Evolutionary conservation across 2,329 filamentous ascomycete species (phyloP).

Genomic region (Calonectria naviculata): DNA sequence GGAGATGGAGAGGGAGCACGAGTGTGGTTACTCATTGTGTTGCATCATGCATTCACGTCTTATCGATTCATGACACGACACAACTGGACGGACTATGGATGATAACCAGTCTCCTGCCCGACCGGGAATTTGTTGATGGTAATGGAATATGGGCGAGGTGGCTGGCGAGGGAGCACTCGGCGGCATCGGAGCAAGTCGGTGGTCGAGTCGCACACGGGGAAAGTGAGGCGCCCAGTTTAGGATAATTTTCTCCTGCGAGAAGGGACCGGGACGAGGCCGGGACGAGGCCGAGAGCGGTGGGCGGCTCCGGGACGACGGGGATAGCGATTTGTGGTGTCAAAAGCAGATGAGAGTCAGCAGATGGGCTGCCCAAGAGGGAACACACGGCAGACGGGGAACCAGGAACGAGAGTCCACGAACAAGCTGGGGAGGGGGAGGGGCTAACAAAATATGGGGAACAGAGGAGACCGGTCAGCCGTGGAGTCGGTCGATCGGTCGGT

Average conservation of each 20-base stretch:
- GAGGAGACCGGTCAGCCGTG: background rate
- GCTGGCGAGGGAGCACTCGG: constrained; percentile 16
- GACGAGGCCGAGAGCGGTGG: constrained; percentile 24
- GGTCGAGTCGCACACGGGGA: constrained; percentile 10
- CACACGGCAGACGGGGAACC: constrained; percentile 7
- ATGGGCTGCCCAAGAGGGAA: constrained; percentile 24
- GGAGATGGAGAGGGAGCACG: background rate
- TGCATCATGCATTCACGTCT: constrained; percentile 21
- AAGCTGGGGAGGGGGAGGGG: background rate
- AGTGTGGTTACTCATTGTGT: constrained; percentile 30
- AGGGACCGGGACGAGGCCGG: constrained; percentile 13
- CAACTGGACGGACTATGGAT: constrained; percentile 9
- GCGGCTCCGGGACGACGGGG: constrained; percentile 22
- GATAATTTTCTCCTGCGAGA: constrained; percentile 3
- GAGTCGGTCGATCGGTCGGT: constrained; percentile 14
- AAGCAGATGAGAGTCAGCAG: constrained; percentile 31
- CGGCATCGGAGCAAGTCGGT: constrained; percentile 36
- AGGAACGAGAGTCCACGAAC: background rate
- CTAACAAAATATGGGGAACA: constrained; percentile 2
- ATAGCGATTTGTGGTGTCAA: constrained; percentile 27
- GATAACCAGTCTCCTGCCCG: constrained; percentile 25
- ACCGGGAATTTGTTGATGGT: constrained; percentile 36
- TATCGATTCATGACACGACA: constrained; percentile 26
- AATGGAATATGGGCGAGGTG: constrained; percentile 20
- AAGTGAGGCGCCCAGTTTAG: background rate